These are phyloP conservation scores for Botrytis hyacinthi DNA, from an alignment of 2,329 filamentous ascomycete species.

Conservation along the genomic window DNA sequence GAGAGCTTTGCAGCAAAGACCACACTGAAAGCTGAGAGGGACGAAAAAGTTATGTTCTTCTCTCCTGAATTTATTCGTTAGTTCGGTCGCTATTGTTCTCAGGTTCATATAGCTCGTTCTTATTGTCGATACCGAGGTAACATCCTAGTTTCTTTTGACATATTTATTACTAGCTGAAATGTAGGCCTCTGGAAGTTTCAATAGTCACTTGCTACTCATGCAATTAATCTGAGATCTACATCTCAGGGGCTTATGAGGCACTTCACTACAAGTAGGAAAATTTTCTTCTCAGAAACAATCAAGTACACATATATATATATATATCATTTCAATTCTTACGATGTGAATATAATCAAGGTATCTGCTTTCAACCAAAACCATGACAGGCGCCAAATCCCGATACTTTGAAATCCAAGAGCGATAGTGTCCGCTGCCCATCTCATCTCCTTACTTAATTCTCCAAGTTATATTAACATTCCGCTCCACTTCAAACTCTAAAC, in stretches of 20 bases:
- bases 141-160: background rate
- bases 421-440: background rate
- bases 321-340: background rate
- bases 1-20: too few relatives aligned
- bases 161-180: background rate
- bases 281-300: background rate
- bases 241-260: too few relatives aligned
- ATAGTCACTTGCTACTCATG: background rate
- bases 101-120: rapidly evolving
- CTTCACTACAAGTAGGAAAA: background rate
- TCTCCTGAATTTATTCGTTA: background rate
- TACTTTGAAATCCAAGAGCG: background rate
- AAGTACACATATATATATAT: too few relatives aligned
- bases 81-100: background rate
- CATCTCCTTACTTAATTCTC: background rate
- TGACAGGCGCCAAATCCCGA: background rate
- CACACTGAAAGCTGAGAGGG: background rate
- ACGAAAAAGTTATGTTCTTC: background rate
- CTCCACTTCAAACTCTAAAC: background rate
- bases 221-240: background rate
- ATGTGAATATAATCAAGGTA: background rate
- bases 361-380: background rate
- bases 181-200: background rate
- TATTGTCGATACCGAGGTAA: background rate
- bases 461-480: background rate